phyloP scores from a whole-genome alignment of 2,329 filamentous ascomycete species.

The Lachnellula hyalina region DNA sequence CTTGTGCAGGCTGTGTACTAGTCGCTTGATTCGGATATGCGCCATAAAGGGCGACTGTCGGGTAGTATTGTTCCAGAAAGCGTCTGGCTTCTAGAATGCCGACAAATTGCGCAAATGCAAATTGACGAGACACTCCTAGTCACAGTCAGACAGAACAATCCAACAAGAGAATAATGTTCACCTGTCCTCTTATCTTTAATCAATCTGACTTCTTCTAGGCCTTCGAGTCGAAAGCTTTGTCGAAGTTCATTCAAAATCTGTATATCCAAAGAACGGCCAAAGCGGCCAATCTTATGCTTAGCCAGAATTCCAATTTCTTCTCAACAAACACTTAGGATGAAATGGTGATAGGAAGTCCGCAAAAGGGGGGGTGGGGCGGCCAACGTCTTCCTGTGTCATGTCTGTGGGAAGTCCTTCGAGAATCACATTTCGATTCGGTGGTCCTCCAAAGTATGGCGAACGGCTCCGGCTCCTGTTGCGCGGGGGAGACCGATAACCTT shows the following conservation, averaged over 20 bases:
- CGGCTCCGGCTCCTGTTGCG: conserved; percentile 28
- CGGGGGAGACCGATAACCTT: conserved; percentile 30
- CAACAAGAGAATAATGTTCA: conserved; percentile 26
- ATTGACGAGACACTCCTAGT: conserved; percentile 47
- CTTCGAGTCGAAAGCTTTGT: conserved; percentile 44
- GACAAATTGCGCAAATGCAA: conserved; percentile 51
- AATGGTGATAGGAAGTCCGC: conserved; percentile 13
- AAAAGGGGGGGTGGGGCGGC: conserved; percentile 34
- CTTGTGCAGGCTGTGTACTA: conserved; percentile 35
- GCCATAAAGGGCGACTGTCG: conserved; percentile 44
- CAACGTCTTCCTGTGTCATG: conserved; percentile 47
- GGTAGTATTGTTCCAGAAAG: conserved; percentile 49
- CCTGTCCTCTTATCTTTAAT: conserved; percentile 55
- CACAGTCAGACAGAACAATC: not conserved
- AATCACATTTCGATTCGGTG: conserved; percentile 47
- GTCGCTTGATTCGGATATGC: conserved; percentile 35
- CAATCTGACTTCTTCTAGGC: conserved; percentile 51
- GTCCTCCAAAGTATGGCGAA: conserved; percentile 30
- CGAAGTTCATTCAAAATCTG: conserved; percentile 52
- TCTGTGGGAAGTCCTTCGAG: conserved; percentile 48
- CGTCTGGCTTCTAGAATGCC: conserved; percentile 42
- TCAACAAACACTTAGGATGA: conserved; percentile 32
- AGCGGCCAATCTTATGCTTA: conserved; percentile 32
- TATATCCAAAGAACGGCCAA: conserved; percentile 32
- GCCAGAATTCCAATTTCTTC: conserved; percentile 31